These are phyloP conservation scores for Adansonia madagascariensis DNA, from an alignment of 441 rosid species.

Conservation along the genomic window DNA sequence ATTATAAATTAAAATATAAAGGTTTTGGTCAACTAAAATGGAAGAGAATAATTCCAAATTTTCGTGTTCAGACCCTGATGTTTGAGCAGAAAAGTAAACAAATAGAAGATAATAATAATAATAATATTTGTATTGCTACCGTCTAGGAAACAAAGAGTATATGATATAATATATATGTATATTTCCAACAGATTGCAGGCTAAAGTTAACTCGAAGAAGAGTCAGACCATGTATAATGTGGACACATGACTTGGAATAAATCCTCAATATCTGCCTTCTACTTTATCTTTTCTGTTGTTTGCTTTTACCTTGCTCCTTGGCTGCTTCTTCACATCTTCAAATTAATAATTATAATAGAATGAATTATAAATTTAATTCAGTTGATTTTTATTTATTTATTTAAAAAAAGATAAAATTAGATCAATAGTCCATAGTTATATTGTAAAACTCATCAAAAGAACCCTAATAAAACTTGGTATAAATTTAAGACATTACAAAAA, in stretches of 20 bases:
- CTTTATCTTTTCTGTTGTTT: too few species aligned
- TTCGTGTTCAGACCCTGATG: background rate
- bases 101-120: background rate
- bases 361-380: too few species aligned
- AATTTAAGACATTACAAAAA: too few species aligned
- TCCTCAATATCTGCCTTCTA: background rate
- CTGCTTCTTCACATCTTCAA: too few species aligned
- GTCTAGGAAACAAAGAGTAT: background rate
- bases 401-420: too few species aligned
- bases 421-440: too few species aligned
- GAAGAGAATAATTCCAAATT: background rate
- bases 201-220: background rate
- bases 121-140: background rate
- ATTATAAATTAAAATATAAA: background rate
- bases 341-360: too few species aligned
- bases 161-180: background rate
- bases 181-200: background rate
- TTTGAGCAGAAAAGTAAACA: background rate
- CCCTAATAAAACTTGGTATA: too few species aligned
- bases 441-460: too few species aligned
- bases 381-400: too few species aligned
- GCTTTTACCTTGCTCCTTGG: too few species aligned
- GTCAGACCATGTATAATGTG: background rate
- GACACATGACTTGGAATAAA: background rate
- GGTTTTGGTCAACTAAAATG: background rate